Percentiles rank a stretch among this genome's conserved stretches.
phyloP scores from a whole-genome alignment of 2,329 filamentous ascomycete species.

The Stemphylium beticola region DNA sequence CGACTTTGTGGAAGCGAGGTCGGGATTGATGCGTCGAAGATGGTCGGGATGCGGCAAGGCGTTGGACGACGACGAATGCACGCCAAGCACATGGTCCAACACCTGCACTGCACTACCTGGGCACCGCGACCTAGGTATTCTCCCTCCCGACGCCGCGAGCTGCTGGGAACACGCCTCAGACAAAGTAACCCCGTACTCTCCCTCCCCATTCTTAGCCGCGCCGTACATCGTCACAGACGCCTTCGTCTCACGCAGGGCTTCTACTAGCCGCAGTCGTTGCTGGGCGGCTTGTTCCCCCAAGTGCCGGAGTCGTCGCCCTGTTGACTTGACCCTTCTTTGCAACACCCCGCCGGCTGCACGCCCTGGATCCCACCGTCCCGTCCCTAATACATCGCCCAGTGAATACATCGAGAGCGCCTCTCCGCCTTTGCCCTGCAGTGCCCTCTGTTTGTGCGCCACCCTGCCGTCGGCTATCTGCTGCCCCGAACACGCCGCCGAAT shows the following conservation, averaged over 20 bases:
- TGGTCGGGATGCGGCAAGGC: slow-evolving; percentile 9
- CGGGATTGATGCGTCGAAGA: slow-evolving; percentile 15
- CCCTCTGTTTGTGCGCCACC: slow-evolving; percentile 1
- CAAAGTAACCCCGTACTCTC: slow-evolving; percentile 6
- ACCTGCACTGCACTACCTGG: slow-evolving; percentile 1
- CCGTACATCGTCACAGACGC: slow-evolving; percentile 3
- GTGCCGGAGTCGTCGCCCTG: slow-evolving; percentile 6
- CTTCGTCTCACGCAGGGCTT: slow-evolving; percentile 4
- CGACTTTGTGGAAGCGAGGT: background rate
- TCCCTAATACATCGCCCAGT: slow-evolving; percentile 9
- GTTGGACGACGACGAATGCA: slow-evolving; percentile 10
- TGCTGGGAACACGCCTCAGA: slow-evolving; percentile 14
- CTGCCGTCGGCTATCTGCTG: slow-evolving; percentile 12
- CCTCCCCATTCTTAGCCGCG: slow-evolving; percentile 11
- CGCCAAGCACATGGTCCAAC: slow-evolving; percentile 18
- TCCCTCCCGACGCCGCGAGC: slow-evolving; percentile 20
- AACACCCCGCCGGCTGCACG: slow-evolving; percentile 8
- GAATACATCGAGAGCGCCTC: background rate
- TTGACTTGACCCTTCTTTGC: slow-evolving; percentile 3
- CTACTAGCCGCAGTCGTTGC: slow-evolving; percentile 2
- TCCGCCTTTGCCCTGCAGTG: background rate
- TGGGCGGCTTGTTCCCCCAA: slow-evolving; percentile 13
- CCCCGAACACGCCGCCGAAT: slow-evolving; percentile 5
- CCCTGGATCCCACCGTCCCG: slow-evolving; percentile 18
- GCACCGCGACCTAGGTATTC: background rate